Conservation (phyloP, 179 eudicot genomes). For the Corrigiola litoralis region DNA sequence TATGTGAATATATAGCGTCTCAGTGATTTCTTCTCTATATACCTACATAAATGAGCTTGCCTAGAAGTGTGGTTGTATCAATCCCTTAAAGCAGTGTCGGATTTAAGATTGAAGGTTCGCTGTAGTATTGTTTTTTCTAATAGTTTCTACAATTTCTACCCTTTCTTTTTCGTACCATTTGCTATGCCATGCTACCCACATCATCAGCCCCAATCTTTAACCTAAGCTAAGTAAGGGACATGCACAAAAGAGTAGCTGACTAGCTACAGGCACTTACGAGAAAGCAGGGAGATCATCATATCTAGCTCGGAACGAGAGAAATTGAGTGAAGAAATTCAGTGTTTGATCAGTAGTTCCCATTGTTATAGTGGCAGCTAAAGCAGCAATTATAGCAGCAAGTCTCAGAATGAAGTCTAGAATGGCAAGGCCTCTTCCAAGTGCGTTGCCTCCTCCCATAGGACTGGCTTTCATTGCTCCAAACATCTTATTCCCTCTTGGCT, state of each 20-base stretch:
- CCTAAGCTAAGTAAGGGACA: background rate
- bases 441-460: constrained; percentile 25
- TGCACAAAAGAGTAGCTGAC: background rate
- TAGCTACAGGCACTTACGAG: constrained; percentile 60
- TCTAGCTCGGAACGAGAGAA: constrained; percentile 69
- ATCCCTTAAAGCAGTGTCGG: no score
- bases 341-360: constrained; percentile 89
- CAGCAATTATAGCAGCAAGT: constrained; percentile 54
- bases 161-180: no score
- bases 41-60: no score
- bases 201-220: background rate
- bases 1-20: no score
- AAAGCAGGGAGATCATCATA: constrained; percentile 71
- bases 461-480: constrained; percentile 20
- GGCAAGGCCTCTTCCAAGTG: constrained; percentile 53
- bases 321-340: constrained; percentile 74
- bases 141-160: no score
- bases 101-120: no score
- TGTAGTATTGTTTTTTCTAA: no score
- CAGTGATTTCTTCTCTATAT: no score
- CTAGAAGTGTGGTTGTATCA: no score
- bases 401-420: constrained; percentile 73
- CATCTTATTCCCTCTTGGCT: constrained; percentile 18
- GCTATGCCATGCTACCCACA: no score
- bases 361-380: constrained; percentile 64